phyloP scores from a whole-genome alignment of 805 yeast species.

The Candida nonsorbophila region DNA sequence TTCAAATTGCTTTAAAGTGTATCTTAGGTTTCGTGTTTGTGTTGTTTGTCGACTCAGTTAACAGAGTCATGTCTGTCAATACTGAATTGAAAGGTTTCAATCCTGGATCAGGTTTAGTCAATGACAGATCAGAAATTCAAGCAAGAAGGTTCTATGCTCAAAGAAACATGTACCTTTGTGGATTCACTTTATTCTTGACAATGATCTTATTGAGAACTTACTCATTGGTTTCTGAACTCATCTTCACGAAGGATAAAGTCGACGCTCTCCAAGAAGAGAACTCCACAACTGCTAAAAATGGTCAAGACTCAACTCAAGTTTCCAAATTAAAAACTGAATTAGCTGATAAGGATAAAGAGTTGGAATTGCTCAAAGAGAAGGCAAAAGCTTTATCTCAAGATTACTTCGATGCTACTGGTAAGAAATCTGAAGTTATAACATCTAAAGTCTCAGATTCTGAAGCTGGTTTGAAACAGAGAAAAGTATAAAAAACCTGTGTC shows the following conservation, averaged over 20 bases:
- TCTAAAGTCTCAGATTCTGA: conserved; percentile 12
- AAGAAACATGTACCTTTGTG: conserved; percentile 93
- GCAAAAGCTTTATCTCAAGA: conserved; percentile 61
- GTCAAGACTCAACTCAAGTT: conserved; percentile 35
- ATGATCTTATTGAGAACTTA: conserved; percentile 82
- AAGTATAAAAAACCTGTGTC: conserved; percentile 1
- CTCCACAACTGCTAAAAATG: conserved; percentile 13
- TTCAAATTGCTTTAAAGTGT: conserved; percentile 76
- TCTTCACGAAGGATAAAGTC: conserved; percentile 57
- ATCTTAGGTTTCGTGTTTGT: conserved; percentile 77
- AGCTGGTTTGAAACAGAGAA: conserved; percentile 10
- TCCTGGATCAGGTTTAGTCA: conserved; percentile 19
- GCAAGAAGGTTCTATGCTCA: conserved; percentile 94
- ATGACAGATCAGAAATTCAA: conserved; percentile 76
- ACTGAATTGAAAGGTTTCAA: conserved; percentile 45
- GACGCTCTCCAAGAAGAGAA: conserved; percentile 20
- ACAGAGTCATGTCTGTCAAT: conserved; percentile 68
- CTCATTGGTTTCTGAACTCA: conserved; percentile 67
- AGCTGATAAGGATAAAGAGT: conserved; percentile 57
- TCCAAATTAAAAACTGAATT: conserved; percentile 39
- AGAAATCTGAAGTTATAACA: conserved; percentile 7
- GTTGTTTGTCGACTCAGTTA: conserved; percentile 82
- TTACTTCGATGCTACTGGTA: too few relatives aligned
- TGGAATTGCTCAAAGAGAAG: conserved; percentile 67
- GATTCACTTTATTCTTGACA: conserved; percentile 88